Evolutionary conservation across 2,329 filamentous ascomycete genomes (phyloP).

Genomic region (Bisporella sp.): DNA sequence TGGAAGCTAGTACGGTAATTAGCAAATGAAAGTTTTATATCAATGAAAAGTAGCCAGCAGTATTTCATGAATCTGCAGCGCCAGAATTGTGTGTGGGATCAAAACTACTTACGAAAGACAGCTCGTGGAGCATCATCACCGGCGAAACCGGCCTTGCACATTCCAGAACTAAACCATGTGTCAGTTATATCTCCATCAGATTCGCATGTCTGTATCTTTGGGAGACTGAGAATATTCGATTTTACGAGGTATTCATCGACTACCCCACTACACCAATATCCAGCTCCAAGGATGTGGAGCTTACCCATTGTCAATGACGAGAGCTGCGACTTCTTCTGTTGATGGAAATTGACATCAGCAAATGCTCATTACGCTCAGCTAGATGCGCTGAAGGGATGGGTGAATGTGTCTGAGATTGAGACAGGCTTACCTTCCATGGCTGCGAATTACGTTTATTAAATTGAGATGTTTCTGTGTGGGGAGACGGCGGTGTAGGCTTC

Average conservation of each 20-base stretch:
- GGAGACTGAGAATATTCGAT: slow-evolving; percentile 2
- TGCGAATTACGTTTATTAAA: slow-evolving; percentile 27
- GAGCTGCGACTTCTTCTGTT: slow-evolving; percentile 98
- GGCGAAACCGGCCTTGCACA: slow-evolving; percentile 99
- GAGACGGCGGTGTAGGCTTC: background rate
- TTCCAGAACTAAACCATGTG: slow-evolving; percentile 74
- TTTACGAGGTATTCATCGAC: slow-evolving; percentile 4
- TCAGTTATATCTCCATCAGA: slow-evolving; percentile 13
- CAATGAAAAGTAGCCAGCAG: background rate
- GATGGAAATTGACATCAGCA: slow-evolving; percentile 21
- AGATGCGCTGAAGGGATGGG: slow-evolving; percentile 9
- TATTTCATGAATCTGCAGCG: background rate
- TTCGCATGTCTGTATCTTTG: slow-evolving; percentile 5
- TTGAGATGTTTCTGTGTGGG: background rate
- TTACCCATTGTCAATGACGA: slow-evolving; percentile 99
- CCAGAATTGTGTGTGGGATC: slow-evolving; percentile 19
- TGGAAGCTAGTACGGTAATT: slow-evolving; percentile 64
- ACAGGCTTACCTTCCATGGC: slow-evolving; percentile 33
- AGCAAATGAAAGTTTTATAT: slow-evolving; percentile 6
- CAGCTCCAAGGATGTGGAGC: slow-evolving; percentile 38
- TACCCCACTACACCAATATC: slow-evolving; percentile 18
- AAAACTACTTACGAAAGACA: slow-evolving; percentile 90
- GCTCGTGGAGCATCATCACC: slow-evolving; percentile 99
- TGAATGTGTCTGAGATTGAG: slow-evolving; percentile 5
- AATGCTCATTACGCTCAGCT: slow-evolving; percentile 10